Evolutionary conservation across 768 basidiomycete genomes (phyloP).

Genomic region (Pleurotus salmoneostramineus): DNA sequence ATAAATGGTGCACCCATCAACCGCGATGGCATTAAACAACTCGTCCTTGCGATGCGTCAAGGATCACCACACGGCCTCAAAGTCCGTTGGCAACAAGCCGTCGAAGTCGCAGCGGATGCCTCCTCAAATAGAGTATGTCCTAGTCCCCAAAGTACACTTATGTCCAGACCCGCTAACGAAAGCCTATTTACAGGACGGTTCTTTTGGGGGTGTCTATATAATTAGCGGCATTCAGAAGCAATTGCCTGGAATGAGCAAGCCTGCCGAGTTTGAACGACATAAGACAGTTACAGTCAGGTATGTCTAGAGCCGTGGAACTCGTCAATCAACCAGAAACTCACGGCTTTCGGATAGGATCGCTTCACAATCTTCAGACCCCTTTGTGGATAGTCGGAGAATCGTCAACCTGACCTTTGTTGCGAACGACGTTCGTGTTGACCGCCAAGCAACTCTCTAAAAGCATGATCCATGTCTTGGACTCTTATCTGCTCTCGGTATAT

Average conservation of each 20-base stretch:
- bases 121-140: constrained; percentile 37
- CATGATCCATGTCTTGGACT: neutral
- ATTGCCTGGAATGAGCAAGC: constrained; percentile 25
- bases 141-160: neutral
- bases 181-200: constrained; percentile 33
- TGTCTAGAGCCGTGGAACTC: constrained; percentile 13
- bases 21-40: constrained; percentile 33
- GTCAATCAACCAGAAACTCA: neutral
- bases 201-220: constrained; percentile 46
- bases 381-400: constrained; percentile 43
- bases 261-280: constrained; percentile 40
- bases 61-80: constrained; percentile 33
- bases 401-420: constrained; percentile 46
- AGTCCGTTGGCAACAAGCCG: constrained; percentile 45
- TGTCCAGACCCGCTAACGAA: constrained; percentile 1
- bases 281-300: constrained; percentile 51
- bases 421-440: constrained; percentile 33
- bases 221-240: constrained; percentile 44
- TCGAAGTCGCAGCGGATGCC: constrained; percentile 39
- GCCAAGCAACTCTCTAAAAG: constrained; percentile 11
- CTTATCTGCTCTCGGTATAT: neutral
- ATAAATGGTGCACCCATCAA: constrained; percentile 41
- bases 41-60: constrained; percentile 39
- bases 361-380: constrained; percentile 29
- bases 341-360: constrained; percentile 29